A percentile compares a stretch with the other conserved stretches of the same genome.
These are phyloP conservation scores for Hypoxylon fuscum DNA, from an alignment of 495 filamentous ascomycete species.

Conservation along the genomic window DNA sequence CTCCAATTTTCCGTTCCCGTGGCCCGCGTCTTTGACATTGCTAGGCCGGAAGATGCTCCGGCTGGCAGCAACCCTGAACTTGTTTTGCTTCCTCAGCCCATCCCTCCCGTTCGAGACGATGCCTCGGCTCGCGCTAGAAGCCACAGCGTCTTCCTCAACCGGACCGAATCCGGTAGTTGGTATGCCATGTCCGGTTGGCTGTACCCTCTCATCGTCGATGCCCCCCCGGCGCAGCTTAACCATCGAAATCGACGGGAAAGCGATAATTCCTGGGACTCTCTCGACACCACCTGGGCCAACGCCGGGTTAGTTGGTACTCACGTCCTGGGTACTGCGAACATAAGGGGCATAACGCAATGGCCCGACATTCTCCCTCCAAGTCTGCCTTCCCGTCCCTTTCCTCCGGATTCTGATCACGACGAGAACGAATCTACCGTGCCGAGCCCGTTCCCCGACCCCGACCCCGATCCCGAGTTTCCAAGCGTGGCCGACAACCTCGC, in stretches of 20 bases:
- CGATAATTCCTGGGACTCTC: constrained; percentile 40
- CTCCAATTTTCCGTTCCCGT: constrained; percentile 84
- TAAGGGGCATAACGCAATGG: constrained; percentile 32
- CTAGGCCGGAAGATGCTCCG: constrained; percentile 68
- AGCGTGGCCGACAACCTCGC: constrained; percentile 48
- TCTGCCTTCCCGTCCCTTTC: constrained; percentile 36
- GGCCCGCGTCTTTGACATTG: constrained; percentile 89
- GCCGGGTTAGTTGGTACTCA: constrained; percentile 59
- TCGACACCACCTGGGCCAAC: constrained; percentile 46
- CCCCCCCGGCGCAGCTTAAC: constrained; percentile 72
- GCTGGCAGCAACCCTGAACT: constrained; percentile 68
- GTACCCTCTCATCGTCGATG: constrained; percentile 84
- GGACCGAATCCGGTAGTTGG: constrained; percentile 85
- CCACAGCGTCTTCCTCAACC: constrained; percentile 83
- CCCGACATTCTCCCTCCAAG: constrained; percentile 31
- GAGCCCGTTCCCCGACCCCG: constrained; percentile 30
- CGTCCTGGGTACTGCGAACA: constrained; percentile 49
- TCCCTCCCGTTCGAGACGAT: constrained; percentile 68
- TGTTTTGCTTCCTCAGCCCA: constrained; percentile 86
- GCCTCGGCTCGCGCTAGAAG: constrained; percentile 65
- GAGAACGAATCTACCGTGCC: constrained; percentile 29
- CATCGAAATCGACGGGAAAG: constrained; percentile 62
- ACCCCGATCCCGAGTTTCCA: constrained; percentile 33
- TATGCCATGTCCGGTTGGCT: constrained; percentile 90
- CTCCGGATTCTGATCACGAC: constrained; percentile 23